Evolutionary conservation across 306 rosid genomes (phyloP).

Genomic region (Purshia tridentata): DNA sequence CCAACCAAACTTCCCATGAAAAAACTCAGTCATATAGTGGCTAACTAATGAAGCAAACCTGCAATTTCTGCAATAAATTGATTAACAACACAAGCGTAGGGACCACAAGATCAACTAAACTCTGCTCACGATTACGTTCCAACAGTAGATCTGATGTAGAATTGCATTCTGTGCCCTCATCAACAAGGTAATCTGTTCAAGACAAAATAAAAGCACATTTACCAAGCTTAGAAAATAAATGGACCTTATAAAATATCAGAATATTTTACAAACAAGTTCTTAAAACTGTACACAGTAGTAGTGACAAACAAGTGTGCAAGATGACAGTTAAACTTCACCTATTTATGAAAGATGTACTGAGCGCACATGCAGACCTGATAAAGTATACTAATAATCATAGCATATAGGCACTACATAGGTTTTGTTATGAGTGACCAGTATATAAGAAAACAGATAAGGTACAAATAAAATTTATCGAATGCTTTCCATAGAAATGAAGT

Average conservation of each 20-base stretch:
- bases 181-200: constrained; percentile 91
- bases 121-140: constrained; percentile 90
- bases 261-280: neutral
- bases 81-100: constrained; percentile 75
- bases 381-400: neutral
- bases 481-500: too few relatives aligned
- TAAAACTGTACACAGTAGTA: constrained; percentile 2
- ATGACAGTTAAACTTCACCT: neutral
- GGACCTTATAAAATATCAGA: constrained; percentile 12
- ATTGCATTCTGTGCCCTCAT: constrained; percentile 97
- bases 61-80: constrained; percentile 75
- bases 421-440: neutral
- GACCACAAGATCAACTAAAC: constrained; percentile 85
- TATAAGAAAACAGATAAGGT: too few relatives aligned
- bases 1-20: neutral
- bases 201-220: constrained; percentile 28
- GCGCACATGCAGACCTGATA: neutral
- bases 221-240: constrained; percentile 11
- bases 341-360: neutral
- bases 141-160: constrained; percentile 80
- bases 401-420: neutral
- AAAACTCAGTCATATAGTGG: neutral
- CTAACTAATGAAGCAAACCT: constrained; percentile 50
- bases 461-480: too few relatives aligned
- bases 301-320: neutral